phyloP scores from a whole-genome alignment of 192 early-diverging fungal species.

The Rhizophagus clarus region DNA sequence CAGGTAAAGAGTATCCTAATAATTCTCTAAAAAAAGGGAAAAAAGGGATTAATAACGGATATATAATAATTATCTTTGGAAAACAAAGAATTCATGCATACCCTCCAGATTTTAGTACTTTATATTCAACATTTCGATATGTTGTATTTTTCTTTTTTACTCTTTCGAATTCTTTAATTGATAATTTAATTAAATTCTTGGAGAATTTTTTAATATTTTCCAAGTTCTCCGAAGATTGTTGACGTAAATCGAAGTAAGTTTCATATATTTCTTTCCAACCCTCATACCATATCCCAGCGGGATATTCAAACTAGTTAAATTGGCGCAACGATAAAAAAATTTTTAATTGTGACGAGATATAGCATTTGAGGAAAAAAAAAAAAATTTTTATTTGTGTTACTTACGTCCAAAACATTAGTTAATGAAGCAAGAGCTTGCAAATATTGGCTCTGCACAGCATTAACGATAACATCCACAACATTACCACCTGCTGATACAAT shows the following conservation, averaged over 20 bases:
- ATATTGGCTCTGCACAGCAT: not conserved
- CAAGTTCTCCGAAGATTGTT: not conserved
- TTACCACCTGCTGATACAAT: too few species aligned
- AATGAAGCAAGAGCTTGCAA: not conserved
- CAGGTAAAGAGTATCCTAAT: not conserved
- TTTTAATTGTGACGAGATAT: too few species aligned
- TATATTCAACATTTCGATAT: not conserved
- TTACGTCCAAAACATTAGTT: not conserved
- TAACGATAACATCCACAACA: not conserved
- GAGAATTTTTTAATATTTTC: not conserved
- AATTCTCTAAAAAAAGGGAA: not conserved
- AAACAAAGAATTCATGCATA: not conserved
- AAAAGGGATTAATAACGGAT: too few species aligned
- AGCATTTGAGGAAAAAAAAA: too few species aligned
- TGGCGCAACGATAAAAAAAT: too few species aligned
- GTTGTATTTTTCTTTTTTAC: not conserved
- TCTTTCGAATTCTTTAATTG: not conserved
- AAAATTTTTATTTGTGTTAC: not conserved
- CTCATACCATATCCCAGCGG: not conserved
- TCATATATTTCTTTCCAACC: not conserved
- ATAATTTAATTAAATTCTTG: not conserved
- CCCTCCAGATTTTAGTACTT: not conserved
- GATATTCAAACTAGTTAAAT: slow-evolving; percentile 5
- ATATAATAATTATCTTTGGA: not conserved
- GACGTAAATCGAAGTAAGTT: not conserved